phyloP scores from a whole-genome alignment of 2,329 filamentous ascomycete species.

The Zarea fungicola region DNA sequence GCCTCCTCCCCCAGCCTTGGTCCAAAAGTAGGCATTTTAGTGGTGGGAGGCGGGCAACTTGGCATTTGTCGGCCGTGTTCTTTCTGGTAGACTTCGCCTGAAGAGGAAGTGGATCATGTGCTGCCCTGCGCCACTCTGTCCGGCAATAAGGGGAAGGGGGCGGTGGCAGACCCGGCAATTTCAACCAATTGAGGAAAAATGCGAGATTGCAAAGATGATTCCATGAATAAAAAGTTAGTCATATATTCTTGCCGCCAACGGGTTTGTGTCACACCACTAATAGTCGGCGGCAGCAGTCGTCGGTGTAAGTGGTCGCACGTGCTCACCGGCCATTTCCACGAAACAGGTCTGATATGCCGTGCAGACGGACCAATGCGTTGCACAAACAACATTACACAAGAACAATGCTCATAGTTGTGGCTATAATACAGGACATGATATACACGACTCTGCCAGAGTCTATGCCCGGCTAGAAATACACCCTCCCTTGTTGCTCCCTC shows the following conservation, averaged over 20 bases:
- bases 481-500: too few species aligned
- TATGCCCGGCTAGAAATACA: slow-evolving; percentile 10
- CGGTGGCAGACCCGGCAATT: neutral
- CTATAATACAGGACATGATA: slow-evolving; percentile 13
- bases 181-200: neutral
- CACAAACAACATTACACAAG: neutral
- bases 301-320: neutral
- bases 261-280: neutral
- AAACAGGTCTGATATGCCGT: too few species aligned
- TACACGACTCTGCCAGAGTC: slow-evolving; percentile 12
- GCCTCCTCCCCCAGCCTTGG: neutral
- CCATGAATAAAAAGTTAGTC: neutral
- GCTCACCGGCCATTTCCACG: too few species aligned
- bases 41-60: neutral
- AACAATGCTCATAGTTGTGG: slow-evolving; percentile 6
- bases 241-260: neutral
- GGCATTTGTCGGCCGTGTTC: neutral
- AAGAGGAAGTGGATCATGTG: slow-evolving; percentile 13
- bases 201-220: neutral
- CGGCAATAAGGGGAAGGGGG: neutral
- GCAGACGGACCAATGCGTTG: too few species aligned
- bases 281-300: neutral
- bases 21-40: neutral
- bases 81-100: slow-evolving; percentile 1
- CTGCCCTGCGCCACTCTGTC: neutral